Evolutionary conservation across 805 yeast species (phyloP), one percentile per base, ranked within the genome.

Genomic region (Hanseniaspora pseudoguilliermondii): DNA sequence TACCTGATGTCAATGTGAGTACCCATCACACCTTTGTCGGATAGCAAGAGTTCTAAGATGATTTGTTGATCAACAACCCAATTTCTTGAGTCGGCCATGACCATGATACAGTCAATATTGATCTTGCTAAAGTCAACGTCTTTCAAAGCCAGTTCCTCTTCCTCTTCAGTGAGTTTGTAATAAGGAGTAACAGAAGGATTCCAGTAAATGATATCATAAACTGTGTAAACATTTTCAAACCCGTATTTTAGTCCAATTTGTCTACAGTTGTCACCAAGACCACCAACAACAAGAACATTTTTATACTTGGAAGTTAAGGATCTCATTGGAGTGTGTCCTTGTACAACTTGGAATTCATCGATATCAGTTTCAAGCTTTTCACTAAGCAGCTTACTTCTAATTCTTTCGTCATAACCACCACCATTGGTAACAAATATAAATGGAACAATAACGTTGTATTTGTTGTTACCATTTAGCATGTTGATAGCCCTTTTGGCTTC

Each of bases 51-150:
- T 65, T 88, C 96, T 65, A 86, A 73, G 59, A 87, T 86, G 65
- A 88, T 86, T 69, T 88, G 96, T 69, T 86, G 89, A 69, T 88
- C 96, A 32, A 87, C 88, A 44, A 95, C 95, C 95, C 95, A 86
- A 66, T 86, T 88, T 70, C 95, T 78, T 8, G 93, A 82, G 71
- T 88, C 96, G 11, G 95, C 95, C 73, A 88, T 88, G 47, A 87
- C 95, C 66, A 88, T 72, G 57, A 88, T 84, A 15, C 91, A 95
- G 60, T 88, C 90, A 59, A 88, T 84, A 21, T 75, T 69, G 40
- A 78, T 73, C 65, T 82, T 78, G 40, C 81, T 73, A 66, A 86
- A 86, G 67, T 88, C 95, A 40, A 75, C 77, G 52, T 75, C 79
- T 55, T 72, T 72, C 32, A 62, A 62, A 41, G 83, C 77, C 57